Base-by-base conservation (phyloP, 257 asterid species). In the Solanum bulbocastanum region DNA sequence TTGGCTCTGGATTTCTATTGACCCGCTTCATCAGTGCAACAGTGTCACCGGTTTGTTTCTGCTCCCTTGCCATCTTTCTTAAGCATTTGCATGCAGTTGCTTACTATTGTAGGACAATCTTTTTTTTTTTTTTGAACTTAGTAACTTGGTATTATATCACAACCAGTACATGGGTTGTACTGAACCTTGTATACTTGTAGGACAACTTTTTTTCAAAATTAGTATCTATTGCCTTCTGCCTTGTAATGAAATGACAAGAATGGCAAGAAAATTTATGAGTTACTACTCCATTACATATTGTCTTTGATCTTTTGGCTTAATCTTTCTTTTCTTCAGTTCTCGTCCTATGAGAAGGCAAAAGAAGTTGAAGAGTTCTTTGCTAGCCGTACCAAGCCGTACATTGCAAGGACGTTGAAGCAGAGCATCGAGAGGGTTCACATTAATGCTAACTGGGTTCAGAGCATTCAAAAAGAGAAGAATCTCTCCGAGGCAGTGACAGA, bases 401-500 rank as follows among this genome's bases (percentile, higher is more conserved):
- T 97, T 4, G 96, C 95, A 14, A 92, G 99, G 93, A 97, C 99
- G 22, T 89, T 97, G 92, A 97, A 94, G 93, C 99, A 97, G 92
- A 95, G 98, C 93, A 87, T 95, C 11, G 98, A 96, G 90, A 91
- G 93, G 88, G 93, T 95, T 83, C 96, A 92, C 83, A 94, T 96
- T 39, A 94, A 95, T 15, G 94, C 98, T 18, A 94, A 94, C 25
- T 95, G 98, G 98, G 96, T 93, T 23, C 89, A 91, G 86, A 92
- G 96, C 97, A 94, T 96, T 93, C 94, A 83, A 86, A 89, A 85
- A 14, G 99, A 95, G 95, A 91, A 93, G 69, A 83, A 90, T 90
- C 95, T 96, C 39, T 89, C 94, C 10, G 93, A 93, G 49, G 93
- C 86, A 42, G 92, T 95, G 49, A 91, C 87, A 81, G 98, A 94